Base-by-base conservation (phyloP, 805 yeast genomes). In the Lipomyces spencermartinsiae region DNA sequence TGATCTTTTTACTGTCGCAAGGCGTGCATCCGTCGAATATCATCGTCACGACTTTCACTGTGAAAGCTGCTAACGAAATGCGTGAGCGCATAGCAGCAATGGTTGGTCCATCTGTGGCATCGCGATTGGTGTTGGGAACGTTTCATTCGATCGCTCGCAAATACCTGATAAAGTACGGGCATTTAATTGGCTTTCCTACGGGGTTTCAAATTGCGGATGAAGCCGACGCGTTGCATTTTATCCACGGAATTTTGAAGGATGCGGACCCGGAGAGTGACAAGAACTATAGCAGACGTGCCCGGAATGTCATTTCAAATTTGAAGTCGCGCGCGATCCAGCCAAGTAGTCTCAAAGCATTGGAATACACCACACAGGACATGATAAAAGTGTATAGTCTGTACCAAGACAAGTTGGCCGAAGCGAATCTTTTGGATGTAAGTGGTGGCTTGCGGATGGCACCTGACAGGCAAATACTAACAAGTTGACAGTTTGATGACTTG, bases 11-110 rank as follows among this genome's bases (percentile, higher is more conserved):
- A 34, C 79, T 93, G 35, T 72, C 93, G 7, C 67, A 85, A 2
- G 78, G 82, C 1, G 77, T 91, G 0, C 80, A 82, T 0, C 93
- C 98, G 0, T 80, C 82, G 43, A 79, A 84, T 59, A 83, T 95
- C 22, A 84, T 94, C 0, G 95, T 93, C 25, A 92, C 97, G 5
- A 93, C 98, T 0, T 94, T 94, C 80, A 94, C 98, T 12, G 91
- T 91, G 73, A 91, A 90, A 74, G 98, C 99, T 0, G 96, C 98
- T 1, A 84, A 82, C 62, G 98, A 94, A 78, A 89, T 94, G 91
- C 79, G 81, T 12, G 89, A 86, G 39, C 81, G 98, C 55, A 78
- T 94, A 3, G 62, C 69, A 31, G 67, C 64, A 6, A 22, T 72
- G 22, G 61, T 74, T 4, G 74, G 66, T n/a, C 72, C 65, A 16